A percentile compares a stretch with the other conserved stretches of the same genome.
phyloP scores from a whole-genome alignment of 2,329 filamentous ascomycete genomes.

The Sclerotinia minor region DNA sequence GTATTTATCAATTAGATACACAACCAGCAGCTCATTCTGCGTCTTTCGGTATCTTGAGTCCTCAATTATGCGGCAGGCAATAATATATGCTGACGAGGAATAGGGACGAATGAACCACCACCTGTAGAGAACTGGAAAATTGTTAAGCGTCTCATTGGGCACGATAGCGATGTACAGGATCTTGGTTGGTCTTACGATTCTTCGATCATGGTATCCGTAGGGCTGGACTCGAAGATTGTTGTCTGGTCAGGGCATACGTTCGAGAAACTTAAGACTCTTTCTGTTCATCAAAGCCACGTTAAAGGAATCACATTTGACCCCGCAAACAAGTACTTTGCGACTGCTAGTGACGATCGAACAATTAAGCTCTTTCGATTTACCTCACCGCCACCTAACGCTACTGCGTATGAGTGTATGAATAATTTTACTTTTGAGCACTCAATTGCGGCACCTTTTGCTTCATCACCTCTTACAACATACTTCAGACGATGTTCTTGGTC shows the following conservation, averaged over 20 bases:
- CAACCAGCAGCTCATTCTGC: constrained; percentile 74
- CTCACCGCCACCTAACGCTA: constrained; percentile 85
- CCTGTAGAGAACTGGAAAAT: constrained; percentile 99
- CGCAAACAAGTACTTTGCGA: constrained; percentile 98
- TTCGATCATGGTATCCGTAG: constrained; percentile 92
- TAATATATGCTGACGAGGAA: constrained; percentile 14
- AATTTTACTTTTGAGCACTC: constrained; percentile 96
- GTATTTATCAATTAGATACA: constrained; percentile 84
- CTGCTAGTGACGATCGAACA: constrained; percentile 92
- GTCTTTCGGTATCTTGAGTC: constrained; percentile 67
- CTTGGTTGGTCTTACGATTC: constrained; percentile 96
- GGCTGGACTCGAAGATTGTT: constrained; percentile 95
- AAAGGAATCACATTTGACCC: constrained; percentile 99
- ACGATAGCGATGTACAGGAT: constrained; percentile 98
- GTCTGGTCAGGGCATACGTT: constrained; percentile 98
- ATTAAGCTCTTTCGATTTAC: constrained; percentile 97
- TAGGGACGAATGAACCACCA: constrained; percentile 79
- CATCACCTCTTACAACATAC: constrained; percentile 93
- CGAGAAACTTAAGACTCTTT: constrained; percentile 92
- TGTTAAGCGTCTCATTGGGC: constrained; percentile 85
- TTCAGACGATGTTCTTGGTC: constrained; percentile 97
- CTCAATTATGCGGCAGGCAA: constrained; percentile 20
- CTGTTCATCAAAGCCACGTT: constrained; percentile 94
- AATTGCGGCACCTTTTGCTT: constrained; percentile 82
- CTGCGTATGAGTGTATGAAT: constrained; percentile 90